Conservation (phyloP, 768 basidiomycete genomes). For the Boletus rubescentipes region DNA sequence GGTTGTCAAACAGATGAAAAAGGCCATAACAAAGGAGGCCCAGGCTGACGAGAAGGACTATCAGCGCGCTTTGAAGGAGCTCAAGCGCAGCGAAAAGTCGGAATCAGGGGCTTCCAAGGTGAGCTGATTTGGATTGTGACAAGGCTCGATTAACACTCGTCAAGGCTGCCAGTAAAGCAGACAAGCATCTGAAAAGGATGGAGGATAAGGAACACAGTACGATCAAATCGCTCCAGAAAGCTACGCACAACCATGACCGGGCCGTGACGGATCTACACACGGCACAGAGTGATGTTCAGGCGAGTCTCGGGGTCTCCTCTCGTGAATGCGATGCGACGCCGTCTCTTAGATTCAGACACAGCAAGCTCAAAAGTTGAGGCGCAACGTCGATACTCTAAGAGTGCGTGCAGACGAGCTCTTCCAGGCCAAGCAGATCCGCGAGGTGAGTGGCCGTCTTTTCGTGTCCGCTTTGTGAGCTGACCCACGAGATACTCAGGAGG, state of each 20-base stretch:
- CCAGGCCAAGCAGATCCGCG: constrained; percentile 20
- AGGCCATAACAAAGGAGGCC: constrained; percentile 46
- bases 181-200: constrained; percentile 46
- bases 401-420: constrained; percentile 21
- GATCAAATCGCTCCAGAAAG: constrained; percentile 50
- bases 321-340: no score
- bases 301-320: constrained; percentile 14
- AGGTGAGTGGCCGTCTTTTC: constrained; percentile 14
- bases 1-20: constrained; percentile 43
- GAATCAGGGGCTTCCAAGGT: constrained; percentile 55
- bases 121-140: neutral
- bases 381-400: constrained; percentile 19
- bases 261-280: constrained; percentile 42
- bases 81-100: constrained; percentile 52
- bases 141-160: neutral
- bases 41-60: constrained; percentile 50
- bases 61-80: constrained; percentile 53
- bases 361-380: constrained; percentile 18
- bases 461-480: neutral
- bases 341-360: constrained; percentile 28
- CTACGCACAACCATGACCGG: constrained; percentile 51
- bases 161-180: constrained; percentile 47
- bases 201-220: constrained; percentile 51
- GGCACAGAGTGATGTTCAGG: constrained; percentile 47
- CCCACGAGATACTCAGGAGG: constrained; percentile 8